Evolutionary conservation across 1,139 yeast genomes (phyloP).

Genomic region (Saccharomyces hybrid): DNA sequence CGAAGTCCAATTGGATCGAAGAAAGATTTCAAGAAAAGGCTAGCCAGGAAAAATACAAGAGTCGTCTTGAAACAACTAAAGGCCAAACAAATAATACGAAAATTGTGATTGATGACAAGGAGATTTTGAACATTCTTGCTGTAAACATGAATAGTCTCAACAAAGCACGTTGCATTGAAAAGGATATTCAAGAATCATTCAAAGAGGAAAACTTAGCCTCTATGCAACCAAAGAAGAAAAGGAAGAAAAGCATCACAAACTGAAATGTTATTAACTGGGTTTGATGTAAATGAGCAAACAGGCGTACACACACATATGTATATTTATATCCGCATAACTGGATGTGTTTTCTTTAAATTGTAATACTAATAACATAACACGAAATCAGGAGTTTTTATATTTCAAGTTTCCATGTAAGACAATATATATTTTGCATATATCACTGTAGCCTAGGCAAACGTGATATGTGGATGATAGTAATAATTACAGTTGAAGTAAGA

Average conservation of each 20-base stretch:
- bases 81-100: constrained; percentile 1
- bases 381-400: too few relatives aligned
- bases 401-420: too few relatives aligned
- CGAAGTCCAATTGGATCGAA: constrained; percentile 65
- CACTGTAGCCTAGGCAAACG: constrained; percentile 14
- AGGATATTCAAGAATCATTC: constrained; percentile 14
- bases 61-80: constrained; percentile 5
- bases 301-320: too few relatives aligned
- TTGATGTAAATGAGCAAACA: too few relatives aligned
- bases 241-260: not conserved
- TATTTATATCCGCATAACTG: too few relatives aligned
- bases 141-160: constrained; percentile 21
- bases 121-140: constrained; percentile 27
- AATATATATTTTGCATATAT: too few relatives aligned
- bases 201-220: constrained; percentile 2
- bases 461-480: constrained; percentile 31
- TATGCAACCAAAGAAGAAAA: constrained; percentile 8
- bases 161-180: constrained; percentile 26
- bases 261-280: not conserved
- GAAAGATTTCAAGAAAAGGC: constrained; percentile 59
- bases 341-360: too few relatives aligned
- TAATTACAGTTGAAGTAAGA: constrained; percentile 31
- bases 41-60: constrained; percentile 43
- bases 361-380: too few relatives aligned
- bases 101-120: constrained; percentile 23